phyloP scores from a whole-genome alignment of 1,284 basidiomycete genomes.

The Wallemia hederae region DNA sequence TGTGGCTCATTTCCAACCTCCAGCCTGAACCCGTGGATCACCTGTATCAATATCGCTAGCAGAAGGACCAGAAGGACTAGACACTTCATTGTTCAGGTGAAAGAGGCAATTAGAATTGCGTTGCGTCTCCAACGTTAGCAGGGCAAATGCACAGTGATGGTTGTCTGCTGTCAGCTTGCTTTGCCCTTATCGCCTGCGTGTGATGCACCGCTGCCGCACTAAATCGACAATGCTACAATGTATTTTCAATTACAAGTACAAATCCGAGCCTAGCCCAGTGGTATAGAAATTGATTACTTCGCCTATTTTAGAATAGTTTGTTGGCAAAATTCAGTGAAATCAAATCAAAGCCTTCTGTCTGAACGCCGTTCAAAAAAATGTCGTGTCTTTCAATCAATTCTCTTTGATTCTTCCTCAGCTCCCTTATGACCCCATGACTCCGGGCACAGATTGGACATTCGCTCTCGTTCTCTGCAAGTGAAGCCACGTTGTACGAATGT shows the following conservation, averaged over 20 bases:
- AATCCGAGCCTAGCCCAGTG: too few relatives aligned
- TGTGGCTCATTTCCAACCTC: not conserved
- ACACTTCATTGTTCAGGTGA: too few relatives aligned
- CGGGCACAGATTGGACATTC: not conserved
- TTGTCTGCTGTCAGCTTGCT: too few relatives aligned
- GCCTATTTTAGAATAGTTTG: not conserved
- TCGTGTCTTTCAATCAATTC: not conserved
- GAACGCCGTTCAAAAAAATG: not conserved
- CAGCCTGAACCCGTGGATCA: not conserved
- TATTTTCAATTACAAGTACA: too few relatives aligned
- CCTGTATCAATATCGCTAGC: not conserved
- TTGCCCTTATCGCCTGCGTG: too few relatives aligned
- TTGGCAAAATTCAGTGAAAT: not conserved
- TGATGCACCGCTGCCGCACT: too few relatives aligned
- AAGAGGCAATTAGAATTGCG: too few relatives aligned
- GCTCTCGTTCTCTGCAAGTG: not conserved
- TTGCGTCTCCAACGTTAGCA: too few relatives aligned
- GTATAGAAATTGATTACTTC: too few relatives aligned
- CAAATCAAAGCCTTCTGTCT: not conserved
- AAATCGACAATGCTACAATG: too few relatives aligned
- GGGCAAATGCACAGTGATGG: too few relatives aligned
- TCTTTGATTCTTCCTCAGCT: not conserved
- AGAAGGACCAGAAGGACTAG: too few relatives aligned
- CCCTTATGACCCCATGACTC: not conserved
- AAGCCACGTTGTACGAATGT: not conserved